phyloP scores from a whole-genome alignment of 2,329 filamentous ascomycete genomes.

The Dothideomycetidae sp. region DNA sequence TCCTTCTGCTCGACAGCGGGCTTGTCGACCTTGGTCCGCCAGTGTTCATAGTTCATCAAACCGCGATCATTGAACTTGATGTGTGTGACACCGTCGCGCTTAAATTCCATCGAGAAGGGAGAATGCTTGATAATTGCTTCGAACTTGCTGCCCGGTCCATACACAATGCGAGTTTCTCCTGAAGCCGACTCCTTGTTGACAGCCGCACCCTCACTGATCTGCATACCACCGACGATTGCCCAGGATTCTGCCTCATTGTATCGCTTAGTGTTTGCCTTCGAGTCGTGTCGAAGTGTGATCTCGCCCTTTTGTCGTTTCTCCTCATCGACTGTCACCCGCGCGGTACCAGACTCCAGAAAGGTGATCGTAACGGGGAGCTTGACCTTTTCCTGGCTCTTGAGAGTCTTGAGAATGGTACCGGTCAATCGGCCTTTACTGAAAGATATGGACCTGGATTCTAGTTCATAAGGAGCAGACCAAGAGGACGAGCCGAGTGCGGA shows the following conservation, averaged over 20 bases:
- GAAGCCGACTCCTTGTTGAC: constrained; percentile 50
- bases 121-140: constrained; percentile 72
- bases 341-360: constrained; percentile 79
- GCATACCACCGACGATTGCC: constrained; percentile 69
- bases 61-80: constrained; percentile 85
- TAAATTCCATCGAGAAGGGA: constrained; percentile 77
- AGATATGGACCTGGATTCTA: constrained; percentile 55
- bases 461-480: constrained; percentile 69
- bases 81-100: constrained; percentile 65
- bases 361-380: constrained; percentile 71
- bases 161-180: constrained; percentile 58
- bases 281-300: constrained; percentile 74
- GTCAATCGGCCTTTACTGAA: constrained; percentile 70
- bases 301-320: constrained; percentile 79
- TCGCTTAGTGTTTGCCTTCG: constrained; percentile 73
- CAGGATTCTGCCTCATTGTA: constrained; percentile 86
- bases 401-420: constrained; percentile 67
- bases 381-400: constrained; percentile 51
- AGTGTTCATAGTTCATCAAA: constrained; percentile 86
- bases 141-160: constrained; percentile 61
- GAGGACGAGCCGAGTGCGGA: constrained; percentile 49
- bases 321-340: constrained; percentile 80
- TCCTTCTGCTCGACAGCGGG: constrained; percentile 43
- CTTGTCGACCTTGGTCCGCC: constrained; percentile 72
- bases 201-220: constrained; percentile 56